A percentile compares a stretch with the other conserved stretches of the same genome.
These are phyloP conservation scores for Letharia lupina DNA, from an alignment of 495 filamentous ascomycete genomes.

Conservation along the genomic window DNA sequence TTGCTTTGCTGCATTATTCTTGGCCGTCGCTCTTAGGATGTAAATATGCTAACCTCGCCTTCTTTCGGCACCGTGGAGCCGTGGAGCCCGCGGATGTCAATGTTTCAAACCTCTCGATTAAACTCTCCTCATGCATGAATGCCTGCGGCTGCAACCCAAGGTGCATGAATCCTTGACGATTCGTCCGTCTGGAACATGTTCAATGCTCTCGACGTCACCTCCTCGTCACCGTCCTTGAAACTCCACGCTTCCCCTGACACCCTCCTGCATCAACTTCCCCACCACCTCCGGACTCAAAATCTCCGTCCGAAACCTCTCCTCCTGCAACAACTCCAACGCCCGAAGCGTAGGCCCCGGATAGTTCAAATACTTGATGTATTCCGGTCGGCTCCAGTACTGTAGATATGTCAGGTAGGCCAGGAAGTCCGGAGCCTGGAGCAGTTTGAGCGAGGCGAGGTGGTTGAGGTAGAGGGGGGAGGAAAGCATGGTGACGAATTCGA, in stretches of 20 bases:
- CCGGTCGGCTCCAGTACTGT: constrained; percentile 74
- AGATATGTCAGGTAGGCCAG: constrained; percentile 76
- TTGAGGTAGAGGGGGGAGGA: constrained; percentile 78
- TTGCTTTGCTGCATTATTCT: not conserved
- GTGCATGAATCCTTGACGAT: not conserved
- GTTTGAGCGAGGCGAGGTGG: constrained; percentile 63
- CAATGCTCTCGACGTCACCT: not conserved
- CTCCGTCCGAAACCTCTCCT: constrained; percentile 73
- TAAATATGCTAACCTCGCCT: not conserved
- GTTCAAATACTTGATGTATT: constrained; percentile 71
- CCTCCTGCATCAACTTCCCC: constrained; percentile 50
- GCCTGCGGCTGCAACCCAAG: not conserved
- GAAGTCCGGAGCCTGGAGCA: constrained; percentile 42
- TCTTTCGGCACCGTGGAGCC: not conserved
- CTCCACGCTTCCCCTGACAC: constrained; percentile 27
- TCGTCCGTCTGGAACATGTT: not conserved
- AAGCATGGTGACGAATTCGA: constrained; percentile 82
- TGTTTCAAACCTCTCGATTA: not conserved
- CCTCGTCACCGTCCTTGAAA: not conserved
- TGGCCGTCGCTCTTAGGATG: not conserved
- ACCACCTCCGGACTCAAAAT: constrained; percentile 69
- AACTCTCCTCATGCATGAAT: not conserved
- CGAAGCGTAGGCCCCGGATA: constrained; percentile 80
- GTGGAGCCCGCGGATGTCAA: not conserved
- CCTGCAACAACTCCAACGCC: constrained; percentile 68